These are phyloP conservation scores for Funneliformis geosporum DNA, from an alignment of 192 early-diverging fungal species.

Conservation along the genomic window DNA sequence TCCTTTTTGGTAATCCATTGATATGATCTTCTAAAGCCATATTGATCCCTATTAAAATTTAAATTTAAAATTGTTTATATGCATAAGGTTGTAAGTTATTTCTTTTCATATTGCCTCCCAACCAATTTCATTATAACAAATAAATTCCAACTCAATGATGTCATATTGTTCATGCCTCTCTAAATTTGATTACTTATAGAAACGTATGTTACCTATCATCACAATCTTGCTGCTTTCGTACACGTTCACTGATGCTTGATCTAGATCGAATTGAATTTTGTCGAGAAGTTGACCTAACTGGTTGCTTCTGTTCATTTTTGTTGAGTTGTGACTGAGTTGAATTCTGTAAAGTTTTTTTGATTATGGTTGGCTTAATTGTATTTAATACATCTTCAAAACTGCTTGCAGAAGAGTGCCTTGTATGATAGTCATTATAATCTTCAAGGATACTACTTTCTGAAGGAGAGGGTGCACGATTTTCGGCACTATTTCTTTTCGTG, in stretches of 20 bases:
- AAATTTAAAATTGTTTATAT: not conserved
- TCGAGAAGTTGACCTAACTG: not conserved
- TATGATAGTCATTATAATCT: not conserved
- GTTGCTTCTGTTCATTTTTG: too few species aligned
- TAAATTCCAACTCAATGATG: too few species aligned
- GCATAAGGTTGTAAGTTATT: not conserved
- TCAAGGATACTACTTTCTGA: slow-evolving; percentile 27
- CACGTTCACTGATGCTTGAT: not conserved
- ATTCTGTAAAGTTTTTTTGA: not conserved
- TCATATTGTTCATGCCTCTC: not conserved
- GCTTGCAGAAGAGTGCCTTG: slow-evolving; percentile 15
- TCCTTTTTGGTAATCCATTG: slow-evolving; percentile 54
- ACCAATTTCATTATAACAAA: too few species aligned
- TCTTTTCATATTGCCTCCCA: too few species aligned
- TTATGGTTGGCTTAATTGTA: not conserved
- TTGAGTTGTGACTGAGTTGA: too few species aligned
- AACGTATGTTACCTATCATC: slow-evolving; percentile 9
- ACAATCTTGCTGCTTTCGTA: not conserved
- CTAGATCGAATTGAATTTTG: not conserved
- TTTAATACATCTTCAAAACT: slow-evolving; percentile 6
- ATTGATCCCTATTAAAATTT: slow-evolving; percentile 52
- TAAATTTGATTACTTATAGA: not conserved
- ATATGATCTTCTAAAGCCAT: slow-evolving; percentile 56
- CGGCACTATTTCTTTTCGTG: not conserved
- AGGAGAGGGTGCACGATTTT: not conserved